These are phyloP conservation scores for Xylaria sp. DNA, from an alignment of 2,329 filamentous ascomycete genomes.

Conservation along the genomic window DNA sequence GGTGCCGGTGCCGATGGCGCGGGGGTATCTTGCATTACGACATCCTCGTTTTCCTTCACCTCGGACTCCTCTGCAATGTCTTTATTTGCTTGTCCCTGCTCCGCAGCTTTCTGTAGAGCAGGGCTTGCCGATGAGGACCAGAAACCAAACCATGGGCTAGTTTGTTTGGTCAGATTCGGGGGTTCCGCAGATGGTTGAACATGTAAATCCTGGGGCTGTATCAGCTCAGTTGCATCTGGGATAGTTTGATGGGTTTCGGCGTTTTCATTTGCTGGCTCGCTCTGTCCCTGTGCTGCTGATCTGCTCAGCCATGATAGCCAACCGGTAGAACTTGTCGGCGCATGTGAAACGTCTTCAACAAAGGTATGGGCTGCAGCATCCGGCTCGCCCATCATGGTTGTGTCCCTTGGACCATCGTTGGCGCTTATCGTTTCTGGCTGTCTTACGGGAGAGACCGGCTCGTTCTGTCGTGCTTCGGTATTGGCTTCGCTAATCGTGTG, in stretches of 20 bases:
- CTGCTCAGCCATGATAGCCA: conserved; percentile 62
- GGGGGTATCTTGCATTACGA: conserved; percentile 52
- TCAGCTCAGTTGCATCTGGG: conserved; percentile 28
- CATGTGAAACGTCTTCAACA: conserved; percentile 27
- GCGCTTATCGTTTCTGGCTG: conserved; percentile 18
- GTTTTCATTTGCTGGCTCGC: conserved; percentile 16
- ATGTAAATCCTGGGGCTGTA: conserved; percentile 26
- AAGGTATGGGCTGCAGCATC: neutral
- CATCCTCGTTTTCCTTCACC: conserved; percentile 46
- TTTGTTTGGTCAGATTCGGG: conserved; percentile 32
- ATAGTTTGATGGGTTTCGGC: conserved; percentile 28
- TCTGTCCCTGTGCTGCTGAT: conserved; percentile 32
- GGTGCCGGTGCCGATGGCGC: conserved; percentile 33
- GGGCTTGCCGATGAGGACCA: conserved; percentile 39
- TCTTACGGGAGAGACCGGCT: conserved; percentile 33
- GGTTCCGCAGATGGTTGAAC: conserved; percentile 29
- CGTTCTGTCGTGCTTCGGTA: conserved; percentile 35
- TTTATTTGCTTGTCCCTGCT: conserved; percentile 25
- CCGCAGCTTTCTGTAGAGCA: conserved; percentile 18
- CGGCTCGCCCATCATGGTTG: neutral
- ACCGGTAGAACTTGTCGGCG: conserved; percentile 47
- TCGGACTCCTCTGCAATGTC: conserved; percentile 30
- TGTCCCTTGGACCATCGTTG: conserved; percentile 9
- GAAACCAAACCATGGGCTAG: conserved; percentile 45
- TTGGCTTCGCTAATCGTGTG: conserved; percentile 41